These are phyloP conservation scores for Hsuehochloa calcarea DNA, from an alignment of 176 grass and related monocot species.

Conservation along the genomic window DNA sequence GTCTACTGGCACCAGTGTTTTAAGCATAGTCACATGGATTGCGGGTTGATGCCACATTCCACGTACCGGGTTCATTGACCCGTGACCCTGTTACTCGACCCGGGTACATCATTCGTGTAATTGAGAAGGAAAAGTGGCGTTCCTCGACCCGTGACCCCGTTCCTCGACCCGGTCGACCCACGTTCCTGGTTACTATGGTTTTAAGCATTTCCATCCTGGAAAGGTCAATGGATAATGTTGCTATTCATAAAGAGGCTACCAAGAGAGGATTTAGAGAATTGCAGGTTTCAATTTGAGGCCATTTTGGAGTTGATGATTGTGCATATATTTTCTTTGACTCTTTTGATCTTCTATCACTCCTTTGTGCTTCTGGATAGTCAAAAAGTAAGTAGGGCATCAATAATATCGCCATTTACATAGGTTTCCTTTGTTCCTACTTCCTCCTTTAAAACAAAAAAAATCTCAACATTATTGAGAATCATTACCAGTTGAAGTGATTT, in stretches of 20 bases:
- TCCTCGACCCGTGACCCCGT: no score
- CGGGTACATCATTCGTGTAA: no score
- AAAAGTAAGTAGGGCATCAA: background rate
- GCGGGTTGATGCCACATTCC: no score
- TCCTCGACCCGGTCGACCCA: no score
- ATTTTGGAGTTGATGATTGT: background rate
- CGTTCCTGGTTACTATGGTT: no score
- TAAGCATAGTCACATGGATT: background rate
- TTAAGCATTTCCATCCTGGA: background rate
- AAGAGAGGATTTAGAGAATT: background rate
- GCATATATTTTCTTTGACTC: background rate
- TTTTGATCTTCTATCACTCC: background rate
- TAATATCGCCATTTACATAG: background rate
- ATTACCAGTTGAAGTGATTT: background rate
- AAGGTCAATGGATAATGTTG: background rate
- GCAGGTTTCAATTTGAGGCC: background rate
- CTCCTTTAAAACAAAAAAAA: background rate
- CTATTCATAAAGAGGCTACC: background rate
- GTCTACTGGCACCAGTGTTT: background rate
- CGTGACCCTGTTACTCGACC: no score
- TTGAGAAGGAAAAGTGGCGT: no score
- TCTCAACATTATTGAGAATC: background rate
- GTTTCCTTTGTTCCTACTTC: background rate
- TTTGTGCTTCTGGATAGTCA: background rate
- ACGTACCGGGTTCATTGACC: no score